Evolutionary conservation across 306 rosid genomes (phyloP), one percentile per base, ranked within the genome.

Genomic region (Trichosanthes cucumerina): DNA sequence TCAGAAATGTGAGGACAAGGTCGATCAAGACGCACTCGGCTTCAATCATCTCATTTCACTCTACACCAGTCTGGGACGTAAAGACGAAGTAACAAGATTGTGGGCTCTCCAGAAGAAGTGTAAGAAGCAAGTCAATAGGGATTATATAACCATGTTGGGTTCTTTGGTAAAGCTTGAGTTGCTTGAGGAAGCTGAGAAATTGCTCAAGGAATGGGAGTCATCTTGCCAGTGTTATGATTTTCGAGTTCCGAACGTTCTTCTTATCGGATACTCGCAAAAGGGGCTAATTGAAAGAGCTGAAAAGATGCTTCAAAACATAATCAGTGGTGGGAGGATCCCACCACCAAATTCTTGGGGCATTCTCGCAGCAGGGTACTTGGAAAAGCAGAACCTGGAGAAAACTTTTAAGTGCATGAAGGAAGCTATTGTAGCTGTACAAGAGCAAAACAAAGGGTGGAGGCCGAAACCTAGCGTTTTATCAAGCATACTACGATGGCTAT

Each of bases 281-380:
- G 91, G 93, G 36, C 66, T 81, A 79, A 75, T 85, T 18, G 91
- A 85, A 79, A 86, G 80, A 52, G 91, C 91, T 13, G 90, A 89
- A 81, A 64, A 76, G 49, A 57, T 81, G 79, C 86, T 91, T 47
- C 78, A 1, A 38, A 81, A 77, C 71, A 78, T 87, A 56, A 78
- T 85, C 2, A 50, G 70, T 58, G 82, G 81, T 82, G 90, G 93
- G 76, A 92, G 80, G 85, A 86, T 80, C 65, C 97, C 95, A 18
- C 83, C 78, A 26, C 97, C 95, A 3, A 88, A 90, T 84, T 88
- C 95, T 75, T 92, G 97, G 97, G 60, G 83, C 36, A 92, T 92
- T 50, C 68, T 90, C 53, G 91, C 95, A 44, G 76, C 87, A 28
- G 95, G 90, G 31, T 87, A 87, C 84, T 70, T 85, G 76, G 87